Conservation (phyloP, 2,329 filamentous ascomycete species). For the Aspergillus udagawae region DNA sequence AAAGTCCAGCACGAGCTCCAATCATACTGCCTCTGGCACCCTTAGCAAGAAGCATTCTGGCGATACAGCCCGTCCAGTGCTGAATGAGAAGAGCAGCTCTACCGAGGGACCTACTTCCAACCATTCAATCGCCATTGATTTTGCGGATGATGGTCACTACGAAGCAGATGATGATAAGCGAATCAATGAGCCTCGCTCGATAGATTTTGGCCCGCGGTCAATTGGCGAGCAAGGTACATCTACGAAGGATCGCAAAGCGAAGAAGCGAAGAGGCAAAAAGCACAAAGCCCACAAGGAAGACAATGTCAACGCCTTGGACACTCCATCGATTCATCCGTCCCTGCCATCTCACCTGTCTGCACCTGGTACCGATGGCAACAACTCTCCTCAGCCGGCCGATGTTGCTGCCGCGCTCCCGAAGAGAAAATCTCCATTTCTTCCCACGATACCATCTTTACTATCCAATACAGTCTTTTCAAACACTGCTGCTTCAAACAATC, state of each 20-base stretch:
- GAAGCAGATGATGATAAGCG: constrained; percentile 24
- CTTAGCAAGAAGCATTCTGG: constrained; percentile 18
- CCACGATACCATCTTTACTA: constrained; percentile 26
- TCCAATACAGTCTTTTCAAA: constrained; percentile 34
- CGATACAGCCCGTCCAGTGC: constrained; percentile 8
- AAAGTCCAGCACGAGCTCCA: constrained; percentile 72
- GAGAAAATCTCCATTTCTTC: constrained; percentile 27
- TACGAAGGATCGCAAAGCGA: constrained; percentile 10
- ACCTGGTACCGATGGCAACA: background rate
- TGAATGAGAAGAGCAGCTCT: constrained; percentile 16
- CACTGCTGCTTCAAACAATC: constrained; percentile 11
- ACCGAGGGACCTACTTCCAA: constrained; percentile 20
- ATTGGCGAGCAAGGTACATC: constrained; percentile 9
- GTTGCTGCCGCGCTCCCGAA: constrained; percentile 16
- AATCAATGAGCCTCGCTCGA: constrained; percentile 20
- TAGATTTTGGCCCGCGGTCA: constrained; percentile 26
- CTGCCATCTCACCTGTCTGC: constrained; percentile 15
- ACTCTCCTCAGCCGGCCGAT: constrained; percentile 1
- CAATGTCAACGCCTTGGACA: background rate
- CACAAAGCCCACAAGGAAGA: constrained; percentile 15
- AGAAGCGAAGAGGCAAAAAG: constrained; percentile 22
- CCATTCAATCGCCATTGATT: constrained; percentile 21
- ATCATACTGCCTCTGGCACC: constrained; percentile 36
- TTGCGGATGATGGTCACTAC: constrained; percentile 26
- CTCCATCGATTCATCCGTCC: constrained; percentile 3